phyloP scores from a whole-genome alignment of 2,329 filamentous ascomycete genomes.

The Cyphellophora attinorum region DNA sequence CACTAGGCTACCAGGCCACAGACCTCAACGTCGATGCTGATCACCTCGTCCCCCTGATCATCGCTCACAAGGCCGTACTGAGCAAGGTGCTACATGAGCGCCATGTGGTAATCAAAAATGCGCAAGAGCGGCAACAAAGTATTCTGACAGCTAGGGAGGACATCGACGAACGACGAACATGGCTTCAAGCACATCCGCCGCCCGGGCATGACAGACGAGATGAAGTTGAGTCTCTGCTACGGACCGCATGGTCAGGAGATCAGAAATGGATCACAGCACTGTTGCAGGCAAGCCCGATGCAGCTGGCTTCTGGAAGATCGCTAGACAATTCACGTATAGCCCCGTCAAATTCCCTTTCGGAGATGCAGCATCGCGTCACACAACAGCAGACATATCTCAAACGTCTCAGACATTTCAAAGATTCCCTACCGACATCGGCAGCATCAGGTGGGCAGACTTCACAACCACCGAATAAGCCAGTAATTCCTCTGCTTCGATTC shows the following conservation, averaged over 20 bases:
- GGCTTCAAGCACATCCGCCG: neutral
- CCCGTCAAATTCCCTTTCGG: no score
- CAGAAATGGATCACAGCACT: constrained; percentile 4
- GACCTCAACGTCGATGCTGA: neutral
- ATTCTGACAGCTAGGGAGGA: neutral
- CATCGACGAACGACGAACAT: neutral
- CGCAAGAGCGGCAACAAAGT: neutral
- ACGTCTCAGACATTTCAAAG: no score
- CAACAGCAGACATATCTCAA: no score
- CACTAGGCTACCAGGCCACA: constrained; percentile 2
- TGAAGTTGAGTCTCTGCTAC: constrained; percentile 1
- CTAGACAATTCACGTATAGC: no score
- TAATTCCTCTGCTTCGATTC: no score
- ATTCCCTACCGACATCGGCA: no score
- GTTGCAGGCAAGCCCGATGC: constrained; percentile 42
- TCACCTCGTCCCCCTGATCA: constrained; percentile 54
- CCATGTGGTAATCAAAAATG: neutral
- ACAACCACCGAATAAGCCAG: no score
- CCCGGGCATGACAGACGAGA: neutral
- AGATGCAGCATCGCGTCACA: neutral
- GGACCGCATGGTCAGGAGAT: constrained; percentile 1
- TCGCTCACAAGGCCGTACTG: constrained; percentile 65
- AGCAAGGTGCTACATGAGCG: constrained; percentile 20
- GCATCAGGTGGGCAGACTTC: no score
- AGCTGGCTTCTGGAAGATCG: constrained; percentile 32